Percentiles rank a stretch among this genome's conserved stretches.
phyloP scores from a whole-genome alignment of 495 filamentous ascomycete genomes.

The Annulohypoxylon stygium region DNA sequence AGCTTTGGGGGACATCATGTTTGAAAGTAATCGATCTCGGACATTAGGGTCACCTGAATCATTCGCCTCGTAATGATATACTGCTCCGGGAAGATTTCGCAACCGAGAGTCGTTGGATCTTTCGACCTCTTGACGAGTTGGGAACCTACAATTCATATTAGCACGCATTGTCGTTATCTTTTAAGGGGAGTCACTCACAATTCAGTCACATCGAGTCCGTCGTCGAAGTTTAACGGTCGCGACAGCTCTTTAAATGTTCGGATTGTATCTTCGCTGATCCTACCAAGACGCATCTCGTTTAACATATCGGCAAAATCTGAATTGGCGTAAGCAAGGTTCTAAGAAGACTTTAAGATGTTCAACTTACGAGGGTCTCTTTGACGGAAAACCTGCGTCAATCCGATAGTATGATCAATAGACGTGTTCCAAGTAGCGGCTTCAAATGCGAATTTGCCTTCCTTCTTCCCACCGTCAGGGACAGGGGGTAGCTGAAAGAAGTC shows the following conservation, averaged over 20 bases:
- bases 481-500: slow-evolving; percentile 98
- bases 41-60: slow-evolving; percentile 81
- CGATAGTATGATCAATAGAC: slow-evolving; percentile 94
- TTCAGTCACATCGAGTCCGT: slow-evolving; percentile 89
- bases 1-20: slow-evolving; percentile 88
- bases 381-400: slow-evolving; percentile 94
- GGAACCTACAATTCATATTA: slow-evolving; percentile 72
- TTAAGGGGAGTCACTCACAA: slow-evolving; percentile 65
- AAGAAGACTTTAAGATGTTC: neutral
- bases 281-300: slow-evolving; percentile 96
- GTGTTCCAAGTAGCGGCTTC: slow-evolving; percentile 92
- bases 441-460: slow-evolving; percentile 88
- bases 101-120: slow-evolving; percentile 83
- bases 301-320: slow-evolving; percentile 90
- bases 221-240: slow-evolving; percentile 76
- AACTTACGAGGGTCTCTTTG: slow-evolving; percentile 85
- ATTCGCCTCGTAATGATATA: slow-evolving; percentile 73
- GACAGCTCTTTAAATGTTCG: slow-evolving; percentile 76
- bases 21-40: slow-evolving; percentile 82
- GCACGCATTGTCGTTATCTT: slow-evolving; percentile 16
- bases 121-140: slow-evolving; percentile 91
- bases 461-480: slow-evolving; percentile 76
- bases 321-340: slow-evolving; percentile 31
- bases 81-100: slow-evolving; percentile 74
- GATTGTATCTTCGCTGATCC: slow-evolving; percentile 76